Percentiles rank a stretch among this genome's conserved stretches.
phyloP scores from a whole-genome alignment of 805 yeast species.

The Ascoidea rubescens region DNA sequence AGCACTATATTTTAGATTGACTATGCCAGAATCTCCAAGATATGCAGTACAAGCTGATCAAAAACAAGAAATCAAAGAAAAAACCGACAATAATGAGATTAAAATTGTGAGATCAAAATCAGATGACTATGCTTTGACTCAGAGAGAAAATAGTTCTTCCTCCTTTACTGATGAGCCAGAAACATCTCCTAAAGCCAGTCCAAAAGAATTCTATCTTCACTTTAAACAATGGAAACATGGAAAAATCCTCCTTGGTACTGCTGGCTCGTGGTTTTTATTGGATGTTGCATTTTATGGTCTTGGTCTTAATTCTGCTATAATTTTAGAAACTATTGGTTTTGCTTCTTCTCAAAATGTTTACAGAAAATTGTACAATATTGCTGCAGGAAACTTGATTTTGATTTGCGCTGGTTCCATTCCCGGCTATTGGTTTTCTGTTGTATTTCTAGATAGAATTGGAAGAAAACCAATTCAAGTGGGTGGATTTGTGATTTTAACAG shows the following conservation, averaged over 20 bases:
- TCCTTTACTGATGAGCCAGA: slow-evolving; percentile 27
- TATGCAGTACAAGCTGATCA: slow-evolving; percentile 52
- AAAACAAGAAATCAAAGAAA: slow-evolving; percentile 26
- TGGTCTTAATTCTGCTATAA: slow-evolving; percentile 68
- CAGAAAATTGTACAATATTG: slow-evolving; percentile 53
- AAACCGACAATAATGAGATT: slow-evolving; percentile 31
- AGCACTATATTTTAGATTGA: slow-evolving; percentile 83
- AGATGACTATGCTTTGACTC: too few species aligned
- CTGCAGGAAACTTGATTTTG: slow-evolving; percentile 87
- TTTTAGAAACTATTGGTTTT: slow-evolving; percentile 73
- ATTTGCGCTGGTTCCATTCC: slow-evolving; percentile 87
- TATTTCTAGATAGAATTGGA: slow-evolving; percentile 69
- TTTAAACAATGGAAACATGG: slow-evolving; percentile 80
- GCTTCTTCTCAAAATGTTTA: slow-evolving; percentile 62
- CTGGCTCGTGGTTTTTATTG: slow-evolving; percentile 81
- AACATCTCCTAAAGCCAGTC: slow-evolving; percentile 49
- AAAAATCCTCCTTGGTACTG: slow-evolving; percentile 76
- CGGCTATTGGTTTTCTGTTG: slow-evolving; percentile 81
- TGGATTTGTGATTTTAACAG: slow-evolving; percentile 63
- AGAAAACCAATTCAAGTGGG: slow-evolving; percentile 71
- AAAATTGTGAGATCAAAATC: slow-evolving; percentile 20
- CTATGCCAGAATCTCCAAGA: slow-evolving; percentile 92
- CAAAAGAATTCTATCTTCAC: slow-evolving; percentile 62
- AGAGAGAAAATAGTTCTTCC: neutral
- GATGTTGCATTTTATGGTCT: slow-evolving; percentile 89